These are phyloP conservation scores for Trichoderma orchidacearum DNA, from an alignment of 495 filamentous ascomycete genomes.

Conservation along the genomic window DNA sequence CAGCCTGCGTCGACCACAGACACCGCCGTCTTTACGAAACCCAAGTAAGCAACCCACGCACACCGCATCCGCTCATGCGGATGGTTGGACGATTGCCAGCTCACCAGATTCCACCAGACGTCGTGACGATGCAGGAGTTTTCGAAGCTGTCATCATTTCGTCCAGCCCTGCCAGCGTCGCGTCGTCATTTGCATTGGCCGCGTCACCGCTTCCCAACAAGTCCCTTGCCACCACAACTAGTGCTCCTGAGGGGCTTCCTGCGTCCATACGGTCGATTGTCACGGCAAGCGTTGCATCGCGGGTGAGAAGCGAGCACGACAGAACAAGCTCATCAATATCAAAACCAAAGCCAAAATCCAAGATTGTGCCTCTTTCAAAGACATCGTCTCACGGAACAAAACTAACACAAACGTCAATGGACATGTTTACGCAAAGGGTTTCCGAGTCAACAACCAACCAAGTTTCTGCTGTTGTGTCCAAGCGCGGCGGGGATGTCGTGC, in stretches of 20 bases:
- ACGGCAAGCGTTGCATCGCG: not conserved
- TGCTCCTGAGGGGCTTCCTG: not conserved
- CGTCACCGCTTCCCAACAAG: conserved; percentile 3
- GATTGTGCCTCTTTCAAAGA: no score
- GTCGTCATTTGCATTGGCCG: conserved; percentile 6
- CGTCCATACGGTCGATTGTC: not conserved
- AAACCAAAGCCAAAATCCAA: not conserved
- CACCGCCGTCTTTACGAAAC: not conserved
- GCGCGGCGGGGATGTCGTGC: not conserved
- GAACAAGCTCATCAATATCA: not conserved
- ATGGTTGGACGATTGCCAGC: conserved; percentile 26
- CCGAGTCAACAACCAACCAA: not conserved
- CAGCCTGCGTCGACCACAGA: not conserved
- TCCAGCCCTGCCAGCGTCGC: conserved; percentile 23
- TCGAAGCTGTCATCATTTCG: conserved; percentile 25
- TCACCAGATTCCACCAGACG: conserved; percentile 21
- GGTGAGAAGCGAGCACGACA: not conserved
- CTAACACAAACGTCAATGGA: conserved; percentile 7
- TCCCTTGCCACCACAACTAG: not conserved
- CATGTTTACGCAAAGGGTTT: not conserved
- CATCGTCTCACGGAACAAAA: not conserved
- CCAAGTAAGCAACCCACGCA: conserved; percentile 3
- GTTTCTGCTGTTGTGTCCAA: not conserved
- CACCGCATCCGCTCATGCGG: conserved; percentile 9
- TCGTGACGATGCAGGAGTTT: conserved; percentile 8